phyloP scores from a whole-genome alignment of 345 rosid genomes.

The Moringa oleifera region DNA sequence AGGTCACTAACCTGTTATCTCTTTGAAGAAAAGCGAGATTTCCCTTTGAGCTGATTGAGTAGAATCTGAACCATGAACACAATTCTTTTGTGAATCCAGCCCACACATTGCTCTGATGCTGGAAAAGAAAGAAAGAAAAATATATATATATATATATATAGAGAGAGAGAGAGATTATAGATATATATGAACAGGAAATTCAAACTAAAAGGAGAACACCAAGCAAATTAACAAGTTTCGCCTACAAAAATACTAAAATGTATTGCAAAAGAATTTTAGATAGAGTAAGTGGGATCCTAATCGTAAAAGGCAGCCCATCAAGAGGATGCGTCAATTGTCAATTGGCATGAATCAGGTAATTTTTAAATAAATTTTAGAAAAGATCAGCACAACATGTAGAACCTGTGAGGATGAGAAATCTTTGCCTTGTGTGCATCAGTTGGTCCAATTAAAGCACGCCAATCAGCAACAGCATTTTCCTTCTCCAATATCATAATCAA shows the following conservation, averaged over 20 bases:
- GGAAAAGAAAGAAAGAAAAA: constrained; percentile 13
- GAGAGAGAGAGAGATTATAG: too few relatives aligned
- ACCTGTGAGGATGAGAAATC: constrained; percentile 72
- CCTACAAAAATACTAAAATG: neutral
- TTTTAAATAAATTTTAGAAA: neutral
- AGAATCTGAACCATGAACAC: constrained; percentile 89
- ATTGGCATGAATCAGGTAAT: neutral
- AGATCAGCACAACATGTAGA: neutral
- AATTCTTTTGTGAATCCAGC: constrained; percentile 54
- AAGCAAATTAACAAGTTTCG: too few relatives aligned
- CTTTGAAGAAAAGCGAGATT: constrained; percentile 67
- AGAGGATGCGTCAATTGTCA: neutral
- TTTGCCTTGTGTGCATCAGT: constrained; percentile 73
- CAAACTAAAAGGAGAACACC: neutral
- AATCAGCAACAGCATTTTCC: constrained; percentile 64
- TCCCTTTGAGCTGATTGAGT: constrained; percentile 64
- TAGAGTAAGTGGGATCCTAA: neutral
- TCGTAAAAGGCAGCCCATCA: neutral
- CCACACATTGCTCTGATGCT: constrained; percentile 87
- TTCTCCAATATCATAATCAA: constrained; percentile 75
- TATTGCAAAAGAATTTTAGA: neutral
- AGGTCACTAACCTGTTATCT: constrained; percentile 40
- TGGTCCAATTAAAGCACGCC: constrained; percentile 84
- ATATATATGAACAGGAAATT: constrained; percentile 5
- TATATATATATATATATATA: too few relatives aligned